Evolutionary conservation across 805 yeast species (phyloP), one percentile per base, ranked within the genome.

Genomic region (Metschnikowia chrysomelidarum): DNA sequence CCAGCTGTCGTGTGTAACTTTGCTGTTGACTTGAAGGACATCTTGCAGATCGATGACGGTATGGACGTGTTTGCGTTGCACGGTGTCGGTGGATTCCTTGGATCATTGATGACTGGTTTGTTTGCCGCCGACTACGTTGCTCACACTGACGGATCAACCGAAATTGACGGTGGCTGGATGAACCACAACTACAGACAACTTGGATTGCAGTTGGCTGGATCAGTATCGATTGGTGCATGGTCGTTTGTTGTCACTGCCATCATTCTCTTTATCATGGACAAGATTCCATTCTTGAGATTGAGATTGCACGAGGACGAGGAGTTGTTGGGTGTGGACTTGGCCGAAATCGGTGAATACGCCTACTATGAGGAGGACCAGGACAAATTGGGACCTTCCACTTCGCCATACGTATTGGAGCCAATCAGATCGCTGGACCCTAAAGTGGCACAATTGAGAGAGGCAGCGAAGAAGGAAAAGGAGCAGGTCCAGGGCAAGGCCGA

Each of bases 21-120:
- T 55, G 91, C 94, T 30, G 87, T 87, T 44, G 94, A 86, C 62
- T 59, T 87, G 50, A 88, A 89, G 69, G 65, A 71, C 48, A 36
- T 76, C 40, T 57, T 91, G 44, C 75, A 73, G 38, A 83, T 91
- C 46, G 98, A 91, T 61, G 98, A 91, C 60, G 96, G 96, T 67
- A 73, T 89, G 72, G 97, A 89, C 61, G 95, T 88, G 31, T 91
- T 85, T 66, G 86, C 96, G 21, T 68, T 89, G 36, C 97, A 91
- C 63, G 96, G 96, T 52, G 81, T 89, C 44, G 98, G 97, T 61
- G 97, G 96, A 36, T 75, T 82, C 52, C 67, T 75, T 46, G 98
- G 98, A 34, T 78, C 87, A 18, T 67, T 83, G 15, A 60, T 88
- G 60, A 91, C 97, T 16, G 98, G 96, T 57, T 70, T 91, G 46